A percentile compares a stretch with the other conserved stretches of the same genome.
These are phyloP conservation scores for Botrytis cinerea DNA, from an alignment of 2,329 filamentous ascomycete genomes.

Conservation along the genomic window DNA sequence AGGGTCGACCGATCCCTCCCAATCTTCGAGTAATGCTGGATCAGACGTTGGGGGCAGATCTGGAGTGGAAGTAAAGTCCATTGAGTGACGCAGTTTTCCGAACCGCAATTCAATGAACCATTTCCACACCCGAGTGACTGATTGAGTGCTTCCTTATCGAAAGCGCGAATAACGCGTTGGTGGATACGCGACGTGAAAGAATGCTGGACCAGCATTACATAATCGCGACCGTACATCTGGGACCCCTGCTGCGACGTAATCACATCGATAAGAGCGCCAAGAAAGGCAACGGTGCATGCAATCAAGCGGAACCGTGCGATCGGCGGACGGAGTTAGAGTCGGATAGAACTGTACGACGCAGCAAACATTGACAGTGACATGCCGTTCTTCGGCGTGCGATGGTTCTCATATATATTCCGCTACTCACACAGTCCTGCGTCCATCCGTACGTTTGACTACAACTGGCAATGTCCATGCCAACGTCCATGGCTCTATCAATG, in stretches of 20 bases:
- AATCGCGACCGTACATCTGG: no score
- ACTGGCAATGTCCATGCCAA: no score
- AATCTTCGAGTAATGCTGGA: slow-evolving; percentile 34
- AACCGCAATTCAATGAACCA: not conserved
- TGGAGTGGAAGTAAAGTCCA: slow-evolving; percentile 33
- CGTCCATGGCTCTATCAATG: not conserved
- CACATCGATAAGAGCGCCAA: not conserved
- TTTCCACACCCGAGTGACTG: not conserved
- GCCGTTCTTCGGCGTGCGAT: not conserved
- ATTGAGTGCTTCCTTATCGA: slow-evolving; percentile 7
- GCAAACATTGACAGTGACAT: not conserved
- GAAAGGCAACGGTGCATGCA: not conserved
- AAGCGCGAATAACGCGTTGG: slow-evolving; percentile 10
- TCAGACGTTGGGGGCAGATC: slow-evolving; percentile 34
- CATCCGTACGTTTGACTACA: no score
- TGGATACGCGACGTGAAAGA: slow-evolving; percentile 4
- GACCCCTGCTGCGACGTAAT: not conserved
- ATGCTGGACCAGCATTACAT: no score
- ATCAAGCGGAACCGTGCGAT: not conserved
- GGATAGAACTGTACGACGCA: no score
- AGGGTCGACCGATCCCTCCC: slow-evolving; percentile 29
- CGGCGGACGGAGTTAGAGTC: no score
- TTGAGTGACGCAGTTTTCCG: slow-evolving; percentile 22
- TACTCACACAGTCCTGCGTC: no score
- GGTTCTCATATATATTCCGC: no score